These are phyloP conservation scores for Tetrapyrgos nigripes DNA, from an alignment of 1,284 basidiomycete species.

Conservation along the genomic window DNA sequence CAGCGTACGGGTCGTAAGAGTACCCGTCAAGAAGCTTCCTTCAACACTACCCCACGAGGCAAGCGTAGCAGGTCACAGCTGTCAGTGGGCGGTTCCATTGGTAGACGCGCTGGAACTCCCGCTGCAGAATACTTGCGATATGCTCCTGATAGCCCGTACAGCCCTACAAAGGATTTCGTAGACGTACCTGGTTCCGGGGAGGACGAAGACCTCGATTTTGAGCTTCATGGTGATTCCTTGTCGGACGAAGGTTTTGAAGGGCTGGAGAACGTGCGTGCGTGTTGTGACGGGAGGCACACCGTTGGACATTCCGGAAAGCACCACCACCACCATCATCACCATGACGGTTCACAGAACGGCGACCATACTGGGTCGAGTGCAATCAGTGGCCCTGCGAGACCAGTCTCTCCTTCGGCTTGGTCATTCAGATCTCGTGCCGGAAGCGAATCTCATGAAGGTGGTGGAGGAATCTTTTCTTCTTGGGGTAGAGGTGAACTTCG, in stretches of 20 bases:
- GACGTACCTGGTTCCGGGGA: constrained; percentile 59
- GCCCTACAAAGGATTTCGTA: constrained; percentile 72
- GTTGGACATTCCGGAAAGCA: constrained; percentile 68
- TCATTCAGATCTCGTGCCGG: constrained; percentile 80
- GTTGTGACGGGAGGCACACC: constrained; percentile 92
- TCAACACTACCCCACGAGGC: constrained; percentile 78
- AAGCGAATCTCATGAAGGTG: constrained; percentile 67
- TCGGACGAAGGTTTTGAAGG: constrained; percentile 91
- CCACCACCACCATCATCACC: constrained; percentile 64
- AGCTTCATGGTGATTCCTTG: constrained; percentile 75
- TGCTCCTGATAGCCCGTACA: constrained; percentile 67
- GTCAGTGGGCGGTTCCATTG: constrained; percentile 72
- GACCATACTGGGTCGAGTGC: constrained; percentile 42
- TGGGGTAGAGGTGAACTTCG: constrained; percentile 18
- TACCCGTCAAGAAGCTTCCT: constrained; percentile 59
- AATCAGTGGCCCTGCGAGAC: constrained; percentile 50
- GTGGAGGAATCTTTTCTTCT: constrained; percentile 45
- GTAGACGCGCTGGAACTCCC: constrained; percentile 87
- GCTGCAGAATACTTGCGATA: constrained; percentile 88
- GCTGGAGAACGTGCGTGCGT: constrained; percentile 92
- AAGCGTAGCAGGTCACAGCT: constrained; percentile 78
- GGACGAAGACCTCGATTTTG: constrained; percentile 86
- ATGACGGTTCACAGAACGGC: constrained; percentile 37
- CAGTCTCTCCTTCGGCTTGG: constrained; percentile 76
- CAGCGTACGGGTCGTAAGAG: constrained; percentile 67